phyloP scores from a whole-genome alignment of 345 rosid species.

The Mallotus nudiflorus region DNA sequence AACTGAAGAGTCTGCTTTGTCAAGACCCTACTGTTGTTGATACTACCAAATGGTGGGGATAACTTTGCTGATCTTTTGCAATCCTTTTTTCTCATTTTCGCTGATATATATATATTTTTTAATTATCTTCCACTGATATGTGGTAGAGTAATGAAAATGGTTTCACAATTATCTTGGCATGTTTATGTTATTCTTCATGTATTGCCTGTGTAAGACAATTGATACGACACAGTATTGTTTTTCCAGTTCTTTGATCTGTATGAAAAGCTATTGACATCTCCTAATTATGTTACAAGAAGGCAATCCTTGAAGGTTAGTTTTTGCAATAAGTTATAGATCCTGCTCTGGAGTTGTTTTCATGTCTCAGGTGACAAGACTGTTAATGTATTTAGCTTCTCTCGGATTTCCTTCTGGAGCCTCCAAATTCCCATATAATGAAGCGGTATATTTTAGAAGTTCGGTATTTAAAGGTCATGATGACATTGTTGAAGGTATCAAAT shows the following conservation, averaged over 20 bases:
- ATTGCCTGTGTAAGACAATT: constrained; percentile 2
- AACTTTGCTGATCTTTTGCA: no score
- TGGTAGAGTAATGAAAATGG: constrained; percentile 4
- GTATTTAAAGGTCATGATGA: constrained; percentile 91
- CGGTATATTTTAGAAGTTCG: constrained; percentile 85
- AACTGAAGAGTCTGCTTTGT: constrained; percentile 2
- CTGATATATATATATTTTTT: no score
- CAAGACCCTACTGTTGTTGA: background rate
- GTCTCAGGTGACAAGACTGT: constrained; percentile 10
- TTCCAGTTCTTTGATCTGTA: constrained; percentile 89
- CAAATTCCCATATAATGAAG: constrained; percentile 90
- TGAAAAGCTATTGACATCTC: constrained; percentile 78
- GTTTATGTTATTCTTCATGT: background rate
- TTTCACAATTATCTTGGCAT: constrained; percentile 6
- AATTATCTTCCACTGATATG: no score
- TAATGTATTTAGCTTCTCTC: constrained; percentile 73
- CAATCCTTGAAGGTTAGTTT: constrained; percentile 88
- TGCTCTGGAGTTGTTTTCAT: constrained; percentile 11
- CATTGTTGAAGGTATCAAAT: constrained; percentile 63
- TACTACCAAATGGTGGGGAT: no score
- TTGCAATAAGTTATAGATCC: constrained; percentile 9
- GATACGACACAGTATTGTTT: constrained; percentile 30
- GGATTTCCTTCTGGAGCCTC: constrained; percentile 87
- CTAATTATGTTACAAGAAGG: constrained; percentile 95
- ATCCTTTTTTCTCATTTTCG: no score